Percentiles rank a stretch among this genome's conserved stretches.
These are phyloP conservation scores for Aspergillus sp. DNA, from an alignment of 2,329 filamentous ascomycete genomes.

Conservation along the genomic window DNA sequence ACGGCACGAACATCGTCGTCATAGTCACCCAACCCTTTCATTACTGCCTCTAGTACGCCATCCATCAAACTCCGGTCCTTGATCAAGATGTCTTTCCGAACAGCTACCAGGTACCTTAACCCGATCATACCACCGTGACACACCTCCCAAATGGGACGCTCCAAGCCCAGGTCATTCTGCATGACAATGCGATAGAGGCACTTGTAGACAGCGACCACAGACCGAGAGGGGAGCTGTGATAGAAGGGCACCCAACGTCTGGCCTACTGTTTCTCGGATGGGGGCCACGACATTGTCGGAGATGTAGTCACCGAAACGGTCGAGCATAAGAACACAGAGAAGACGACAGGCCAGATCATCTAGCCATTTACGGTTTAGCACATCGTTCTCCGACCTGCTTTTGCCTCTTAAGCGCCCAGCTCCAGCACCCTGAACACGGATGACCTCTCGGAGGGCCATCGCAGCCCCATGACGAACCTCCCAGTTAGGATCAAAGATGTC, in stretches of 20 bases:
- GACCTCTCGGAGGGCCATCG: slow-evolving; percentile 90
- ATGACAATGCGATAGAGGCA: slow-evolving; percentile 89
- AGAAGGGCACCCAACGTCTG: slow-evolving; percentile 89
- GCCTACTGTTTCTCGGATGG: slow-evolving; percentile 91
- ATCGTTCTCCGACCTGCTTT: slow-evolving; percentile 73
- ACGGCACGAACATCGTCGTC: slow-evolving; percentile 97
- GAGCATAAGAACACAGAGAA: slow-evolving; percentile 95
- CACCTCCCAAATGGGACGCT: slow-evolving; percentile 82
- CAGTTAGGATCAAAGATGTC: slow-evolving; percentile 92
- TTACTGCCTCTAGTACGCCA: slow-evolving; percentile 86
- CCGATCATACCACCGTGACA: slow-evolving; percentile 99
- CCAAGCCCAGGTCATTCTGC: slow-evolving; percentile 76
- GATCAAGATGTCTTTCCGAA: slow-evolving; percentile 87
- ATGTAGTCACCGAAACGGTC: slow-evolving; percentile 98
- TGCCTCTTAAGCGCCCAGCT: slow-evolving; percentile 75
- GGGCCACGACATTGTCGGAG: slow-evolving; percentile 93
- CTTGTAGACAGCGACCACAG: slow-evolving; percentile 80
- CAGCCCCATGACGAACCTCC: slow-evolving; percentile 95
- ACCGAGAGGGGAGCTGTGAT: slow-evolving; percentile 75
- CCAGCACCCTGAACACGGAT: slow-evolving; percentile 87
- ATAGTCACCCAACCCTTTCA: slow-evolving; percentile 86
- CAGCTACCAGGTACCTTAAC: slow-evolving; percentile 88
- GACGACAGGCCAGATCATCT: slow-evolving; percentile 89
- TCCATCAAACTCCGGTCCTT: slow-evolving; percentile 85
- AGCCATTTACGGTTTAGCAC: slow-evolving; percentile 80